Evolutionary conservation across 768 basidiomycete species (phyloP).

Genomic region (Mycena leptocephala): DNA sequence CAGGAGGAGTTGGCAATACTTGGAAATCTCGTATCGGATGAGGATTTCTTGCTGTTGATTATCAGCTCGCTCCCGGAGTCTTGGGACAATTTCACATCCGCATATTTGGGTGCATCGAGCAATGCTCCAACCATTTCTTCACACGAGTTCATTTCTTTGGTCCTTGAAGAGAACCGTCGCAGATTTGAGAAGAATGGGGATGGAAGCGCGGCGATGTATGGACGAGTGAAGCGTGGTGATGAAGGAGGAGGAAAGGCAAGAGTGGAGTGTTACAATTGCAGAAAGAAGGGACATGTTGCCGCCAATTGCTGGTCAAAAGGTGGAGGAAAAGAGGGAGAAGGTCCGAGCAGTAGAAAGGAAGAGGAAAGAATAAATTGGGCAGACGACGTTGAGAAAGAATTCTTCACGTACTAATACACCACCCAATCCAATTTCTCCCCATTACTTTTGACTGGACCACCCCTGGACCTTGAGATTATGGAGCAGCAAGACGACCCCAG

Average conservation of each 20-base stretch:
- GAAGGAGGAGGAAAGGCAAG: neutral
- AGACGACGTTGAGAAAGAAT: neutral
- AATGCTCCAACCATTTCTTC: neutral
- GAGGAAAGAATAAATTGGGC: neutral
- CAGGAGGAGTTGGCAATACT: conserved; percentile 17
- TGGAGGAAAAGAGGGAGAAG: neutral
- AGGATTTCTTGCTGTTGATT: conserved; percentile 18
- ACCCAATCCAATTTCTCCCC: neutral
- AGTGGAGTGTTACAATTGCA: neutral
- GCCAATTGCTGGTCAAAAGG: neutral
- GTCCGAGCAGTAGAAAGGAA: neutral
- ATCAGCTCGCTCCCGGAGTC: conserved; percentile 23
- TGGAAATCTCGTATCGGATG: neutral
- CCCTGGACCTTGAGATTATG: neutral
- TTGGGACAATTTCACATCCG: neutral
- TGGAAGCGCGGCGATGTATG: neutral
- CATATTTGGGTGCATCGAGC: neutral
- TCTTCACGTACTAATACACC: neutral
- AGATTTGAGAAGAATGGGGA: neutral
- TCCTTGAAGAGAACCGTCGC: neutral
- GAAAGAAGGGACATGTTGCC: neutral
- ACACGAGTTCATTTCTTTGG: neutral
- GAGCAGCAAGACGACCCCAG: neutral
- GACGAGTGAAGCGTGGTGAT: neutral
- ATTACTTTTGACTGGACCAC: neutral